Evolutionary conservation across 345 rosid species (phyloP).

Genomic region (Turnera subulata): DNA sequence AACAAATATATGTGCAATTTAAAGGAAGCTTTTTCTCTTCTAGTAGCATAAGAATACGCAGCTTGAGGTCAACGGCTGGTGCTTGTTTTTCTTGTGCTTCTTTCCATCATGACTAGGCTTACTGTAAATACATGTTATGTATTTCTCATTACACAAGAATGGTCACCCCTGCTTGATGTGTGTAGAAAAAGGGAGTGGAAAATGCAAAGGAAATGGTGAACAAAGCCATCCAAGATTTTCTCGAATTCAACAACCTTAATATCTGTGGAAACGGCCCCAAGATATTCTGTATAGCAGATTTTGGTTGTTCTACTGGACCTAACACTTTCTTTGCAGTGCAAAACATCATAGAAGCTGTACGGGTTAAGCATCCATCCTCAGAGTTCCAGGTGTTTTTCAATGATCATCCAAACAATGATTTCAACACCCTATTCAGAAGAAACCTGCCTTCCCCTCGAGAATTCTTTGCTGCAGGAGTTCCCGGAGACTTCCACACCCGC

Average conservation of each 20-base stretch:
- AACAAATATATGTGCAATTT: no score
- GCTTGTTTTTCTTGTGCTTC: no score
- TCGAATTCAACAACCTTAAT: background rate
- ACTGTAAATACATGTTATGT: no score
- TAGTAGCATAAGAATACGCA: no score
- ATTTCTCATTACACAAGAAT: no score
- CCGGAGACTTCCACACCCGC: conserved; percentile 31
- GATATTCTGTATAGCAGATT: conserved; percentile 14
- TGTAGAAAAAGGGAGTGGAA: conserved; percentile 1
- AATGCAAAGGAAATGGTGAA: background rate
- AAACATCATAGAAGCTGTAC: conserved; percentile 6
- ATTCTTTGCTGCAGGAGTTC: conserved; percentile 28
- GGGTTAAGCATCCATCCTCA: background rate
- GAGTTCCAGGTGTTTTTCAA: conserved; percentile 36
- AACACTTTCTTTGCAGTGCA: conserved; percentile 14
- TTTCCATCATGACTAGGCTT: no score
- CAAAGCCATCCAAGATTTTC: background rate
- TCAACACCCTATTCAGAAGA: conserved; percentile 36
- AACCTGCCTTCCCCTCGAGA: conserved; percentile 10
- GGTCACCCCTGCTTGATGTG: no score
- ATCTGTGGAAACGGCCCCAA: no score
- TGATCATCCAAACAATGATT: conserved; percentile 32
- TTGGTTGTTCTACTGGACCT: conserved; percentile 17
- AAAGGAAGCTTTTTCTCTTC: no score
- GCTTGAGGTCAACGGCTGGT: no score